These are phyloP conservation scores for Colletotrichum tamarilloi DNA, from an alignment of 2,329 filamentous ascomycete genomes.

Conservation along the genomic window DNA sequence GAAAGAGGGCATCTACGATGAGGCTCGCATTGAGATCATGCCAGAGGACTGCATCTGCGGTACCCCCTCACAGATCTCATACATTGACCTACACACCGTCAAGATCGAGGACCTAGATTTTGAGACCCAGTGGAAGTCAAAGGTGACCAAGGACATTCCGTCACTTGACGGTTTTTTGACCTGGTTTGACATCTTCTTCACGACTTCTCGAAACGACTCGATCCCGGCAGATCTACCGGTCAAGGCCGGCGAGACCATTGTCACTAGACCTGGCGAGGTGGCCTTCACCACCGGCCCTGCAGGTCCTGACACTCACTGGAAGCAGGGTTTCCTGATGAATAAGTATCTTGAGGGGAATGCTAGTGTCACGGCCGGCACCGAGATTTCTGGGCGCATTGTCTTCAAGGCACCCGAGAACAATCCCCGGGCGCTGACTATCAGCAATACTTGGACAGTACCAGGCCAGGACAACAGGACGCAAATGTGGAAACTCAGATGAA, in stretches of 20 bases:
- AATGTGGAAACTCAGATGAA: conserved; percentile 62
- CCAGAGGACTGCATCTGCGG: conserved; percentile 70
- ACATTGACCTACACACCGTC: conserved; percentile 81
- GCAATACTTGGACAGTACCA: conserved; percentile 68
- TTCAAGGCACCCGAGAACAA: conserved; percentile 78
- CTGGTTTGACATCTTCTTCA: conserved; percentile 96
- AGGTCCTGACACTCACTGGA: conserved; percentile 87
- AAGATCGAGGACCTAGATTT: conserved; percentile 81
- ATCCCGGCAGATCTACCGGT: conserved; percentile 58
- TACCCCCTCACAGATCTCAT: conserved; percentile 73
- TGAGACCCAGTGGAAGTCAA: conserved; percentile 73
- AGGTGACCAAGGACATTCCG: conserved; percentile 70
- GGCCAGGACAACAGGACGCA: conserved; percentile 55
- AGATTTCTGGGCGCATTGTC: conserved; percentile 73
- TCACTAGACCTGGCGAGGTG: conserved; percentile 69
- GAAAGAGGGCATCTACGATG: conserved; percentile 84
- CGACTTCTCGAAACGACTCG: conserved; percentile 66
- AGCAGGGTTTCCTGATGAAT: conserved; percentile 81
- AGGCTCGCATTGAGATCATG: conserved; percentile 82
- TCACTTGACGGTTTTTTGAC: conserved; percentile 87
- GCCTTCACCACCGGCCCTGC: conserved; percentile 89
- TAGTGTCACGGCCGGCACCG: conserved; percentile 63
- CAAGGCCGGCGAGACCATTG: conserved; percentile 72
- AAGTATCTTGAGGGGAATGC: conserved; percentile 64
- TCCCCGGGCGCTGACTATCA: conserved; percentile 75